Conservation (phyloP, 1,284 basidiomycete genomes). For the Malassezia caprae region DNA sequence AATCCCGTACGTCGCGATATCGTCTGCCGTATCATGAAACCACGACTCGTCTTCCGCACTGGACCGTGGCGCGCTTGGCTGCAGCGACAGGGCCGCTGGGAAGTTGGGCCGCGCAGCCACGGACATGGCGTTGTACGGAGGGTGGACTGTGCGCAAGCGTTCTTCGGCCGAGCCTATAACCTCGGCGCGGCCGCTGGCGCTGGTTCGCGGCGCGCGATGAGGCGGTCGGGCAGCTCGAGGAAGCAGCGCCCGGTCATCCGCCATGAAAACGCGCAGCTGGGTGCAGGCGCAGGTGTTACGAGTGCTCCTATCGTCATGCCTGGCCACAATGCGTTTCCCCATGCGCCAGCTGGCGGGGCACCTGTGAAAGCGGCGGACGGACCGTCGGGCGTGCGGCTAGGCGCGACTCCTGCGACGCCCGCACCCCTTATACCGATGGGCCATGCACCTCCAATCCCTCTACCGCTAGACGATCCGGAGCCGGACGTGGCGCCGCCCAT, state of each 20-base stretch:
- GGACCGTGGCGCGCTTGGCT: constrained; percentile 3
- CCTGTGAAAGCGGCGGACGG: neutral
- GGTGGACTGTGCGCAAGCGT: neutral
- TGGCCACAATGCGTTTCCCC: constrained; percentile 15
- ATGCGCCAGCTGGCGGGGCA: neutral
- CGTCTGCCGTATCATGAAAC: constrained; percentile 27
- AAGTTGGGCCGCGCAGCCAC: constrained; percentile 26
- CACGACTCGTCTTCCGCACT: neutral
- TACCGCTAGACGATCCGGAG: neutral
- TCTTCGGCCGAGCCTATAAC: constrained; percentile 5
- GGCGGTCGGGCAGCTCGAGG: constrained; percentile 18
- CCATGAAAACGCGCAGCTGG: constrained; percentile 39
- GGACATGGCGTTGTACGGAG: neutral
- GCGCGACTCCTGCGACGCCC: neutral
- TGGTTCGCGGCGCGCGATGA: constrained; percentile 2
- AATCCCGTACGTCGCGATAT: constrained; percentile 42
- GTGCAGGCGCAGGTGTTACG: constrained; percentile 28
- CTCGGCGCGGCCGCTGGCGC: neutral
- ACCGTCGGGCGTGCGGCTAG: neutral
- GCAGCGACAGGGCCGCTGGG: constrained; percentile 27
- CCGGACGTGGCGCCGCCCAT: neutral
- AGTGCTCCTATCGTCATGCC: constrained; percentile 7
- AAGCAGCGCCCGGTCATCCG: constrained; percentile 43
- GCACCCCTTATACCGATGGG: neutral
- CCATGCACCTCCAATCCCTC: neutral